Base-by-base conservation (phyloP, 164 flowering plant genomes). In the Magnolia officinalis region DNA sequence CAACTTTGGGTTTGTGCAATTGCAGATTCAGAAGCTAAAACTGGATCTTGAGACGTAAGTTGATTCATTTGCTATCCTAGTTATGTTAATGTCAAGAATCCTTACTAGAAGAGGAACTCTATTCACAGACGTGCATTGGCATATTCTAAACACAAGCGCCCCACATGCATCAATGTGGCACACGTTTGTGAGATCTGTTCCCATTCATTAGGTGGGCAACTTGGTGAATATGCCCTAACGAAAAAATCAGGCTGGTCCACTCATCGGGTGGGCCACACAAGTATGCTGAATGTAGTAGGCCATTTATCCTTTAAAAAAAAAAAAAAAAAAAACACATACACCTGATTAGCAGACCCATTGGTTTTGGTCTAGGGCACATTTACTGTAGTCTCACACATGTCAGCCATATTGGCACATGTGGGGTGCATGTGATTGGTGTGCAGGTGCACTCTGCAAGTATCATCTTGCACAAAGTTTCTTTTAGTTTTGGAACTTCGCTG, bases 21-120 rank as follows among this genome's bases (percentile, higher is more conserved):
- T 83, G 76, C 98, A 96, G 99, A 89, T 96, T 84, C 98, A 96
- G 84, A 96, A 96, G 90, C 91, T 96, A 58, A 96, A 96, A 75
- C 82, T 96, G 76, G 99, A 96, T 81, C 91, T 91, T 81, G 98
- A 96, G 83, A 92, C 88, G 99, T 92, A 82, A 92, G 97, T 90
- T 65, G 8, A 55, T 19, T 70, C 31, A 16, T 70, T 61, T 67
- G 63, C 16, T 2, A 11, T 55, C 58, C 58, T 49, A 58, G 23
- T 20, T 37, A 69, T 4, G 61, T 2, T 13, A 9, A 21, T 21
- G 45, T 21, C 23, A 1, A 23, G 18, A 29, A 16, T 13, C 61
- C 31, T 72, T 21, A 6, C 61, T 55, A 55, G 61, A 55, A 14
- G 16, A 55, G 18, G 61, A 55, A 55, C 19, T 16, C 61, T 55